These are phyloP conservation scores for Antitrichia curtipendula DNA, from an alignment of 225 moss, liverwort and hornwort genomes.

Conservation along the genomic window DNA sequence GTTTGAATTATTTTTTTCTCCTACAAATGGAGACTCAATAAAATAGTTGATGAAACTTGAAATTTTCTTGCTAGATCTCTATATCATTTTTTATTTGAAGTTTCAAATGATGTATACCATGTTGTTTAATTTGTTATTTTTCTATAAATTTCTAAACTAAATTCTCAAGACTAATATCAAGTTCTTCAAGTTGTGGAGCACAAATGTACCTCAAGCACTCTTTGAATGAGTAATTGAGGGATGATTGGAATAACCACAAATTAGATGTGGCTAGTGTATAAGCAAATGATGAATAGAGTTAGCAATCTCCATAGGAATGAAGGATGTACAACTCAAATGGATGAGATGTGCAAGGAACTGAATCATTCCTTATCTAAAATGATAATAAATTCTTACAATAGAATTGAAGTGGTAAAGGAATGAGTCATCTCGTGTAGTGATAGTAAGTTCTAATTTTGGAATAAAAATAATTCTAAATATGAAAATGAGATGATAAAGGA, in stretches of 20 bases:
- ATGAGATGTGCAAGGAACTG: background rate
- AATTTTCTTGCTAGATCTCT: background rate
- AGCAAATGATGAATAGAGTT: fast-evolving
- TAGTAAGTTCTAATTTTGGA: background rate
- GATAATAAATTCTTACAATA: background rate
- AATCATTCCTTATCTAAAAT: background rate
- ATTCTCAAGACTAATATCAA: background rate
- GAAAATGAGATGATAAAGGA: background rate
- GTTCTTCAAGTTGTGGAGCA: background rate
- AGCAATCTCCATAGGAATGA: background rate
- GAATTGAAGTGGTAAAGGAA: fast-evolving
- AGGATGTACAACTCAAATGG: background rate
- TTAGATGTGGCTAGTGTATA: background rate
- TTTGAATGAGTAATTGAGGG: background rate
- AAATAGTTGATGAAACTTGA: background rate
- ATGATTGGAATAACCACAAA: background rate
- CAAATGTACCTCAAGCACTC: background rate
- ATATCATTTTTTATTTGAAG: background rate
- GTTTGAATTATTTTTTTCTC: background rate
- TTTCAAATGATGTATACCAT: background rate
- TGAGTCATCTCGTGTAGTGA: background rate
- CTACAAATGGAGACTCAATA: background rate
- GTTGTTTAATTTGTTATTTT: too few species aligned
- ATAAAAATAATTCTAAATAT: background rate
- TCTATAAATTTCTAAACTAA: too few species aligned